Percentiles rank a stretch among this genome's conserved stretches.
Evolutionary conservation across 768 basidiomycete genomes (phyloP).

Genomic region (Pleurotus djamor): DNA sequence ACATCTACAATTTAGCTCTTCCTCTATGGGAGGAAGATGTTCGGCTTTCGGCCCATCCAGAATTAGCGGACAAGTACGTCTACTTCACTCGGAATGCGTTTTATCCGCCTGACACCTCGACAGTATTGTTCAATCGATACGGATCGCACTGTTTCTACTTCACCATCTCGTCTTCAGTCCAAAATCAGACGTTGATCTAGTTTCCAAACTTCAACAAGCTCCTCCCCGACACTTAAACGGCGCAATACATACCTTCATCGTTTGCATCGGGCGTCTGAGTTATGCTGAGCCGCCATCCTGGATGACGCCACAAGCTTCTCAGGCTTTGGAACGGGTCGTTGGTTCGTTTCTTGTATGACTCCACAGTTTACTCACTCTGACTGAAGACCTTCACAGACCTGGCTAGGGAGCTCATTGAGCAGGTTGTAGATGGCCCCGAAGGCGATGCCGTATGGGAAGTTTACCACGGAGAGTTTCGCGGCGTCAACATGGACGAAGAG

Average conservation of each 20-base stretch:
- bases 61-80: slow-evolving; percentile 34
- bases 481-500: slow-evolving; percentile 49
- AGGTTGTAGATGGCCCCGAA: slow-evolving; percentile 73
- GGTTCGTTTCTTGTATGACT: slow-evolving; percentile 32
- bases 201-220: slow-evolving; percentile 55
- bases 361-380: not conserved
- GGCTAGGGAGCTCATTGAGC: slow-evolving; percentile 58
- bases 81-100: not conserved
- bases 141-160: slow-evolving; percentile 55
- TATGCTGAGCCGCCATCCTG: slow-evolving; percentile 68
- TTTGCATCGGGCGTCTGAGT: slow-evolving; percentile 74
- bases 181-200: slow-evolving; percentile 48
- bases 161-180: slow-evolving; percentile 59
- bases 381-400: slow-evolving; percentile 31
- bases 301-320: slow-evolving; percentile 37
- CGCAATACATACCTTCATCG: slow-evolving; percentile 66
- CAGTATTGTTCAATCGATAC: slow-evolving; percentile 51
- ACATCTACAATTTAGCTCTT: slow-evolving; percentile 47
- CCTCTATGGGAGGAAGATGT: slow-evolving; percentile 70
- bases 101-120: not conserved
- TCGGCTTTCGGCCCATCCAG: slow-evolving; percentile 30
- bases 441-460: slow-evolving; percentile 63
- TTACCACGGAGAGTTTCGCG: slow-evolving; percentile 47
- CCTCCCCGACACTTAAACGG: slow-evolving; percentile 60
- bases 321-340: slow-evolving; percentile 40